Conservation (phyloP, 805 yeast species). For the Kodamaea laetipori region DNA sequence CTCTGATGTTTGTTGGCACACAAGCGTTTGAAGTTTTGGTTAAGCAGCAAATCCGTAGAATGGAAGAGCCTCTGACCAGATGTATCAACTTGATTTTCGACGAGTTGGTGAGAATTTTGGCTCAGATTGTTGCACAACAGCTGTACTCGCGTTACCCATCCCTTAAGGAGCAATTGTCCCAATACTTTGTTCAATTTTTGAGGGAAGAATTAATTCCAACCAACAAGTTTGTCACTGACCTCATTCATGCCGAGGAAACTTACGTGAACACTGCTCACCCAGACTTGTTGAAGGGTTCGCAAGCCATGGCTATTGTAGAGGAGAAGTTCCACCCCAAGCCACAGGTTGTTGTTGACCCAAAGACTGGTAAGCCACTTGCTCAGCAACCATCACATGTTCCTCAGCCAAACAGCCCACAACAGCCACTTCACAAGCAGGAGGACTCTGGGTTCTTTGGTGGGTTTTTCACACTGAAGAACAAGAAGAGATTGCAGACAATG, state of each 20-base stretch:
- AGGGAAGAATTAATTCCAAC: slow-evolving; percentile 84
- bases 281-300: slow-evolving; percentile 90
- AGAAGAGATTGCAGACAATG: slow-evolving; percentile 91
- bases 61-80: slow-evolving; percentile 89
- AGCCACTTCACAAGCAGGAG: slow-evolving; percentile 36
- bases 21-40: slow-evolving; percentile 86
- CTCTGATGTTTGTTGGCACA: slow-evolving; percentile 94
- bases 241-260: slow-evolving; percentile 84
- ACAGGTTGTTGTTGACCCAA: slow-evolving; percentile 81
- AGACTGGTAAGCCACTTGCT: slow-evolving; percentile 81
- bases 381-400: slow-evolving; percentile 31
- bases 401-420: slow-evolving; percentile 13
- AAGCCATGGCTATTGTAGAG: slow-evolving; percentile 90
- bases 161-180: slow-evolving; percentile 82
- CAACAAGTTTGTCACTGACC: slow-evolving; percentile 77
- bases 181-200: slow-evolving; percentile 75
- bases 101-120: slow-evolving; percentile 86
- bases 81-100: slow-evolving; percentile 91
- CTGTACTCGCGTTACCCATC: slow-evolving; percentile 88
- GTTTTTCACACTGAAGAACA: slow-evolving; percentile 87
- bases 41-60: slow-evolving; percentile 62
- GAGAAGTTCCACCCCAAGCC: slow-evolving; percentile 79
- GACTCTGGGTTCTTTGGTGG: slow-evolving; percentile 89
- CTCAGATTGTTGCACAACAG: slow-evolving; percentile 75
- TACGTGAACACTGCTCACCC: slow-evolving; percentile 98